Evolutionary conservation across 192 early-diverging fungal species (phyloP).

Genomic region (Coemansia sp.): DNA sequence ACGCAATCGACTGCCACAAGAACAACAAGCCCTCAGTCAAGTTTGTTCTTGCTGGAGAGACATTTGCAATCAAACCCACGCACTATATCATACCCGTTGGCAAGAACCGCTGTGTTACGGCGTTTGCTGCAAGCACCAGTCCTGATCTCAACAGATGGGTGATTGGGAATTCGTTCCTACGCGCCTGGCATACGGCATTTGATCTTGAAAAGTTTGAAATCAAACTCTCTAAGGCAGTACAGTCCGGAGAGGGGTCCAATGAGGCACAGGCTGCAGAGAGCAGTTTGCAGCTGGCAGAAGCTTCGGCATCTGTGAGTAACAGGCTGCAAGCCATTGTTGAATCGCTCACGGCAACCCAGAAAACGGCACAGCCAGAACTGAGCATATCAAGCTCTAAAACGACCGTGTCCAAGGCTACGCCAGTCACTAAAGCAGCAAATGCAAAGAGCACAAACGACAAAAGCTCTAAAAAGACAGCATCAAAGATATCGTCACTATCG

Average conservation of each 20-base stretch:
- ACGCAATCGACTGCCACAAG: slow-evolving; percentile 42
- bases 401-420: not conserved
- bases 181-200: slow-evolving; percentile 51
- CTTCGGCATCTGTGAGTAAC: slow-evolving; percentile 10
- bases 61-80: slow-evolving; percentile 40
- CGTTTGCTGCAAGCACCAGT: slow-evolving; percentile 66
- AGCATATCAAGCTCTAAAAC: not conserved
- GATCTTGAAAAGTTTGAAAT: slow-evolving; percentile 46
- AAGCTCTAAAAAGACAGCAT: not conserved
- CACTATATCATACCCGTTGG: slow-evolving; percentile 46
- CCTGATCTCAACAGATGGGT: slow-evolving; percentile 54
- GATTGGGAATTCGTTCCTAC: slow-evolving; percentile 55
- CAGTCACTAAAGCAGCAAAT: not conserved
- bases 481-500: not conserved
- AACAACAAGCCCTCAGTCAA: slow-evolving; percentile 40
- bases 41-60: slow-evolving; percentile 37
- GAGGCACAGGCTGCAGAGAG: not conserved
- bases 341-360: slow-evolving; percentile 15
- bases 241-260: slow-evolving; percentile 9
- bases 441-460: not conserved
- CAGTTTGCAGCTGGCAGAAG: not conserved
- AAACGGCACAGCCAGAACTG: not conserved
- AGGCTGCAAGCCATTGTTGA: slow-evolving; percentile 24
- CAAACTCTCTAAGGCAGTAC: slow-evolving; percentile 35
- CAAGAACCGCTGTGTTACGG: slow-evolving; percentile 39